A percentile compares a stretch with the other conserved stretches of the same genome.
Conservation (phyloP, 139 green algal genomes). For the Chlorella sp. region DNA sequence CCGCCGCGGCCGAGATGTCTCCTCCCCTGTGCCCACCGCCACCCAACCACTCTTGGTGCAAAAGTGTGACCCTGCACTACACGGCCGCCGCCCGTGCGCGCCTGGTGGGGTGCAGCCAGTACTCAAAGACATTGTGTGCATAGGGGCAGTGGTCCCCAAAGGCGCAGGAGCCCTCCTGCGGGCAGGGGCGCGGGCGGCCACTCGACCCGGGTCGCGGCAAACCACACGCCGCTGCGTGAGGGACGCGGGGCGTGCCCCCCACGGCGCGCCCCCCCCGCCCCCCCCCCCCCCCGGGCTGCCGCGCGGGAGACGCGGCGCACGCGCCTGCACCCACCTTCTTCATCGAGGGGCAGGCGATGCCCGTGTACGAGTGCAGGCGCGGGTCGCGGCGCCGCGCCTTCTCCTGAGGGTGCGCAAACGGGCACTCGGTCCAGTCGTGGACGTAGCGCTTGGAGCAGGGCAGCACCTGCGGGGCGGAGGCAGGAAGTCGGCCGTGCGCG, state of each 20-base stretch:
- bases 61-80: neutral
- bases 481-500: neutral
- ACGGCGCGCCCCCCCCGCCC: too few species aligned
- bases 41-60: neutral
- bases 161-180: slow-evolving; percentile 63
- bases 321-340: slow-evolving; percentile 70
- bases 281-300: too few species aligned
- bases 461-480: slow-evolving; percentile 55
- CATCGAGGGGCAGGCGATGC: slow-evolving; percentile 93
- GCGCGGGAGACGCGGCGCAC: too few species aligned
- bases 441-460: slow-evolving; percentile 77
- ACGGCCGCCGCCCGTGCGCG: neutral
- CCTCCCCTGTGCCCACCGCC: neutral
- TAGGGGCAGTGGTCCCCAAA: slow-evolving; percentile 81
- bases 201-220: neutral
- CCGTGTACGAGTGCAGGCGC: slow-evolving; percentile 80
- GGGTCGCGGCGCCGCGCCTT: slow-evolving; percentile 92
- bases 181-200: neutral
- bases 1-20: neutral
- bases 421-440: slow-evolving; percentile 69
- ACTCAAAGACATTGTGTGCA: slow-evolving; percentile 92
- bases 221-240: neutral
- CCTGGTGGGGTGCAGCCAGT: slow-evolving; percentile 88
- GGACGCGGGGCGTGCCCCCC: neutral
- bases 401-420: slow-evolving; percentile 94